These are phyloP conservation scores for Hymenoscyphus salicellus DNA, from an alignment of 2,329 filamentous ascomycete genomes.

Conservation along the genomic window DNA sequence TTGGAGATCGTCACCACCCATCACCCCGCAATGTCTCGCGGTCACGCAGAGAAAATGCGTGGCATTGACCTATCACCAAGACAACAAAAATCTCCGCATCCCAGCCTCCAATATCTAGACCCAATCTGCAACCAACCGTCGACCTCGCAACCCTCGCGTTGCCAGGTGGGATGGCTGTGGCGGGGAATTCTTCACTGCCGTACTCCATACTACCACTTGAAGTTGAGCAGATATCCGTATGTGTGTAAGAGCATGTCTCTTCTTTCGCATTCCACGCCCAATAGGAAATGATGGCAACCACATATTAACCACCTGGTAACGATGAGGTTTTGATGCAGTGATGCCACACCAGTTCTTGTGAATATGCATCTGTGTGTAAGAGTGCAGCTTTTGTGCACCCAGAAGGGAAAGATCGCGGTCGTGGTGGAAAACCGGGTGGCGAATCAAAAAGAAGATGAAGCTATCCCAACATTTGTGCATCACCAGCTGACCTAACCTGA, in stretches of 20 bases:
- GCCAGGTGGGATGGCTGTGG: conserved; percentile 3
- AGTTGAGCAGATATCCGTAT: background rate
- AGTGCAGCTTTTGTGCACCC: background rate
- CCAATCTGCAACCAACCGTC: conserved; percentile 5
- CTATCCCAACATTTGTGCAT: conserved; percentile 20
- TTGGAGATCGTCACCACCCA: background rate
- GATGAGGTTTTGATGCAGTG: background rate
- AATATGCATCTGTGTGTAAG: background rate
- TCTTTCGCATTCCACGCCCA: background rate
- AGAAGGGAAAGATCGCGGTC: background rate
- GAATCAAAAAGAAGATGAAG: conserved; percentile 14
- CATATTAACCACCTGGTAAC: conserved; percentile 1
- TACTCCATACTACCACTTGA: background rate
- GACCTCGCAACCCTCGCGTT: conserved; percentile 1
- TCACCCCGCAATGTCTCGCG: conserved; percentile 17
- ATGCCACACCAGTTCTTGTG: background rate
- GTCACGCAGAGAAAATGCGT: conserved; percentile 4
- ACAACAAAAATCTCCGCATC: background rate
- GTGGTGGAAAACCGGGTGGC: conserved; percentile 7
- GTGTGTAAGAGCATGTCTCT: background rate
- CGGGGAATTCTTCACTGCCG: background rate
- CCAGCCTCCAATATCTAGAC: conserved; percentile 2
- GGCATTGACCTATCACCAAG: conserved; percentile 16
- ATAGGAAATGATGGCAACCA: background rate
- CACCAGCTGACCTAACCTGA: conserved; percentile 16